phyloP scores from a whole-genome alignment of 2,329 filamentous ascomycete species.

The Clarireedia monteithiana region DNA sequence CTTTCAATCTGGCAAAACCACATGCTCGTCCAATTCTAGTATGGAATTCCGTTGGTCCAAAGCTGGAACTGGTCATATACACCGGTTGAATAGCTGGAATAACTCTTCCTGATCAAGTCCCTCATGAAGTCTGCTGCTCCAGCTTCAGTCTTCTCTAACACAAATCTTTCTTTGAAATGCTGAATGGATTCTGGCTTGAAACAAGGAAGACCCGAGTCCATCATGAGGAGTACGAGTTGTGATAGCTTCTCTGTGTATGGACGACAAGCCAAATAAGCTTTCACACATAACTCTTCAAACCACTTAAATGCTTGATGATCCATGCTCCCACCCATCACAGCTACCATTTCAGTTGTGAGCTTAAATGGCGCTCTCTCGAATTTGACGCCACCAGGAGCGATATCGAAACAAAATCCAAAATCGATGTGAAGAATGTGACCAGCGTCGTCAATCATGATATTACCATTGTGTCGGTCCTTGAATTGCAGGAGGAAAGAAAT shows the following conservation, averaged over 20 bases:
- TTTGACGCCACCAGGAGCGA: slow-evolving; percentile 90
- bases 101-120: slow-evolving; percentile 81
- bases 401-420: slow-evolving; percentile 99
- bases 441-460: slow-evolving; percentile 98
- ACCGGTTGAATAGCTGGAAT: slow-evolving; percentile 83
- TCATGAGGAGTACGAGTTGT: slow-evolving; percentile 88
- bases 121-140: slow-evolving; percentile 95
- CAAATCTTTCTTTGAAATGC: slow-evolving; percentile 89
- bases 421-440: slow-evolving; percentile 98
- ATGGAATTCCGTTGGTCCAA: slow-evolving; percentile 94
- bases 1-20: no score
- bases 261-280: slow-evolving; percentile 83
- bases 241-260: slow-evolving; percentile 83
- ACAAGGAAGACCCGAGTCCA: slow-evolving; percentile 91
- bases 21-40: slow-evolving; percentile 31
- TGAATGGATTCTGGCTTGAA: slow-evolving; percentile 95
- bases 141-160: slow-evolving; percentile 81
- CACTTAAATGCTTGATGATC: slow-evolving; percentile 84
- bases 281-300: slow-evolving; percentile 95
- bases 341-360: slow-evolving; percentile 92
- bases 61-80: slow-evolving; percentile 98
- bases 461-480: slow-evolving; percentile 98
- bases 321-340: slow-evolving; percentile 90
- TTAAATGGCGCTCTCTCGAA: slow-evolving; percentile 99
- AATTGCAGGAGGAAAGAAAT: slow-evolving; percentile 96